These are phyloP conservation scores for Cnidoscolus chayamansa DNA, from an alignment of 441 rosid species.

Conservation along the genomic window DNA sequence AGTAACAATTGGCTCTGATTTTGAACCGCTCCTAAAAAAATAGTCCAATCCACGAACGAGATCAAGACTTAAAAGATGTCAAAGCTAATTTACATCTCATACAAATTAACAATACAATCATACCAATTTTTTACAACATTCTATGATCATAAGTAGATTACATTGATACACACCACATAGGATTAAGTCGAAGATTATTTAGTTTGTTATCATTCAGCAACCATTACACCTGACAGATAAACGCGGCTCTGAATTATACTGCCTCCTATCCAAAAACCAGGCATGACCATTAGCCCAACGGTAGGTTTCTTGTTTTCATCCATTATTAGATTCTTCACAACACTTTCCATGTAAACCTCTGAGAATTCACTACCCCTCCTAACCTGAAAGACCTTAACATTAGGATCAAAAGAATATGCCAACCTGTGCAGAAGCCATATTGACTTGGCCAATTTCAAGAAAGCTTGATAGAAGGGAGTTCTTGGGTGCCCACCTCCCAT, in stretches of 20 bases:
- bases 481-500: conserved; percentile 87
- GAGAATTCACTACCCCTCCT: conserved; percentile 79
- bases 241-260: conserved; percentile 76
- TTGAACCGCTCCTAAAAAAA: no score
- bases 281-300: conserved; percentile 90
- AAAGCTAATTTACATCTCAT: conserved; percentile 20
- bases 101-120: conserved; percentile 12
- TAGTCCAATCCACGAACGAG: not conserved
- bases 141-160: conserved; percentile 15
- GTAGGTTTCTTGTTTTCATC: conserved; percentile 58
- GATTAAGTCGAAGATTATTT: conserved; percentile 7
- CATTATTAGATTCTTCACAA: conserved; percentile 57
- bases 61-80: not conserved
- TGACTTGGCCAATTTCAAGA: conserved; percentile 75
- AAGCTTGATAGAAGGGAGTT: conserved; percentile 90
- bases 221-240: conserved; percentile 77
- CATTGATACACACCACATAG: conserved; percentile 23
- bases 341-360: conserved; percentile 82
- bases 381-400: conserved; percentile 68
- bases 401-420: conserved; percentile 82
- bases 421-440: conserved; percentile 90
- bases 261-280: conserved; percentile 81
- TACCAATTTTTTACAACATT: conserved; percentile 24
- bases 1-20: not conserved
- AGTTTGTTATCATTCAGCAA: conserved; percentile 46